phyloP scores from a whole-genome alignment of 1,284 basidiomycete species.

The Fomitopsis schrenkii region DNA sequence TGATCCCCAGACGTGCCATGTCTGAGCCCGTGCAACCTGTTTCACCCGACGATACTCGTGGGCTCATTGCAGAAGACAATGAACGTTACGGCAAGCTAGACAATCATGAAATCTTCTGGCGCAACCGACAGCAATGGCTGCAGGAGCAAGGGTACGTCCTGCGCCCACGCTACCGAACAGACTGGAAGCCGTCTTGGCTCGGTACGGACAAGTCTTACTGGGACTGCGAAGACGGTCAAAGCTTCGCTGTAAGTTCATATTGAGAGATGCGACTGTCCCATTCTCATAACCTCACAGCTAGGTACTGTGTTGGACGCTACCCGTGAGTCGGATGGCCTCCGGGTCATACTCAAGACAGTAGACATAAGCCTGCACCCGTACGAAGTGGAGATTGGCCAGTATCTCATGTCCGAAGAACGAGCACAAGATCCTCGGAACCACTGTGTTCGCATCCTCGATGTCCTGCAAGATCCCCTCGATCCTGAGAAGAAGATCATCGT shows the following conservation, averaged over 20 bases:
- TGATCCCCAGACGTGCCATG: too few species aligned
- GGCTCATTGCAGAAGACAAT: too few species aligned
- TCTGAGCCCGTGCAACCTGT: too few species aligned
- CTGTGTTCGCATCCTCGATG: slow-evolving; percentile 15
- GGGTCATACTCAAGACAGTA: slow-evolving; percentile 11
- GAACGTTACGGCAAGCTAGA: not conserved
- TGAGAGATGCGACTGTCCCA: too few species aligned
- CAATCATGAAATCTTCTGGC: slow-evolving; percentile 17
- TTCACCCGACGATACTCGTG: too few species aligned
- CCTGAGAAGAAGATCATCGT: slow-evolving; percentile 11
- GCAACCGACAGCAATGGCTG: slow-evolving; percentile 17
- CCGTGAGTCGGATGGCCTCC: slow-evolving; percentile 2
- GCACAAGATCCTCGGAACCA: slow-evolving; percentile 14
- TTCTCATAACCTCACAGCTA: not conserved
- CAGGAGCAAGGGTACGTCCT: slow-evolving; percentile 21
- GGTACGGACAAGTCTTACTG: not conserved
- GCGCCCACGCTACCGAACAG: slow-evolving; percentile 20
- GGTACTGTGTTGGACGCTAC: slow-evolving; percentile 7
- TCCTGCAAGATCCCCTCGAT: slow-evolving; percentile 11
- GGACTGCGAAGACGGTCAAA: not conserved
- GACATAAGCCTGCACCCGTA: slow-evolving; percentile 4
- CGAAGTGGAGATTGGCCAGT: slow-evolving; percentile 14
- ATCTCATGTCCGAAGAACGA: slow-evolving; percentile 7
- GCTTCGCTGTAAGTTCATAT: too few species aligned
- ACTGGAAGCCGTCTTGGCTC: slow-evolving; percentile 14